Conservation (phyloP, 108 stramenopile genomes). For the Cyclostephanos tholiformis region DNA sequence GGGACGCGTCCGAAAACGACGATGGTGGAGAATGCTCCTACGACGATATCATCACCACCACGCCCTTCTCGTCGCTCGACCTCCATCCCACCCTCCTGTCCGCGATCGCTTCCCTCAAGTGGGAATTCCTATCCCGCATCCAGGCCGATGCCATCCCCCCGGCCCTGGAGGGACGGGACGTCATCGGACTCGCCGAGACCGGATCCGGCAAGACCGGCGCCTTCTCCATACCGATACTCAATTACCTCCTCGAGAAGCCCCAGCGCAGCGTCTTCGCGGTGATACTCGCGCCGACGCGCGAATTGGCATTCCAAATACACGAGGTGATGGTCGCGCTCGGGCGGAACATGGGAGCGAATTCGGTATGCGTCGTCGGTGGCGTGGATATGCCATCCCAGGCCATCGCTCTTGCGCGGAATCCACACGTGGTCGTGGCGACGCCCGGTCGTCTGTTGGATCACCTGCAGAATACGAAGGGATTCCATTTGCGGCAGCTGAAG, state of each 20-base stretch:
- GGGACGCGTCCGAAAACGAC: slow-evolving; percentile 19
- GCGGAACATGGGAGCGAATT: slow-evolving; percentile 84
- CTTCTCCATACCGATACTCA: slow-evolving; percentile 93
- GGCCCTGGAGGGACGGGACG: slow-evolving; percentile 83
- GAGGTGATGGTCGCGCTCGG: slow-evolving; percentile 95
- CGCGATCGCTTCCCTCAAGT: slow-evolving; percentile 85
- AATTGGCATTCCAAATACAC: slow-evolving; percentile 99
- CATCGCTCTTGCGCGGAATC: slow-evolving; percentile 95
- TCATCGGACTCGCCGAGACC: slow-evolving; percentile 93
- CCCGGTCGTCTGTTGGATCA: slow-evolving; percentile 98
- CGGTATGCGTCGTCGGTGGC: slow-evolving; percentile 97
- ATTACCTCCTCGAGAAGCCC: slow-evolving; percentile 87
- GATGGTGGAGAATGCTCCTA: slow-evolving; percentile 43
- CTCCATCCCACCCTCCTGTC: slow-evolving; percentile 81
- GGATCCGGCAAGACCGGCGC: slow-evolving; percentile 95
- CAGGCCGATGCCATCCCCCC: slow-evolving; percentile 90
- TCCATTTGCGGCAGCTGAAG: slow-evolving; percentile 85
- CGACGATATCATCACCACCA: slow-evolving; percentile 63
- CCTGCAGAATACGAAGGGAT: slow-evolving; percentile 98
- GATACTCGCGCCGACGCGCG: slow-evolving; percentile 97
- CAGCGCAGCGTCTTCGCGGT: slow-evolving; percentile 80
- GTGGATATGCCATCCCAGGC: slow-evolving; percentile 93
- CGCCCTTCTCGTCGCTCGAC: slow-evolving; percentile 85
- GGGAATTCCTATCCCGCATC: slow-evolving; percentile 93
- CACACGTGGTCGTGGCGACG: slow-evolving; percentile 97